A percentile compares a stretch with the other conserved stretches of the same genome.
Conservation (phyloP, 2,329 filamentous ascomycete species). For the Fusarium clavum region DNA sequence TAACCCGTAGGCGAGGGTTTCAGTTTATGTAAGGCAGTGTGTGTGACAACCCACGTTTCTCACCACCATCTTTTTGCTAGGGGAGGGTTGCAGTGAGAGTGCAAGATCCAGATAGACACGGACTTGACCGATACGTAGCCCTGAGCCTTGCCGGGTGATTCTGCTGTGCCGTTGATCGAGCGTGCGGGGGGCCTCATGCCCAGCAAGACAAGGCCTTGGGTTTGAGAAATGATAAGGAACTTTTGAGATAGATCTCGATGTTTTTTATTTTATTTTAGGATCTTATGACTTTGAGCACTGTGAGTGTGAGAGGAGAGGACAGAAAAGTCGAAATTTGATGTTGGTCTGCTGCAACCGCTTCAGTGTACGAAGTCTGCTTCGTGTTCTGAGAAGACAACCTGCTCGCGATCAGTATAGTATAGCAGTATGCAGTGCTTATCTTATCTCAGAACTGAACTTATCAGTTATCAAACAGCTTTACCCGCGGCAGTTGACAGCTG, state of each 20-base stretch:
- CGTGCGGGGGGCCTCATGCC: slow-evolving; percentile 19
- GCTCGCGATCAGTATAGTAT: not conserved
- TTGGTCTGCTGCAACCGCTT: not conserved
- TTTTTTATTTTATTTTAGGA: not conserved
- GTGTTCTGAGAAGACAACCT: too few relatives aligned
- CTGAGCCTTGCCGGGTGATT: slow-evolving; percentile 2
- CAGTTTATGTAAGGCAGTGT: slow-evolving; percentile 26
- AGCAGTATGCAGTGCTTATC: not conserved
- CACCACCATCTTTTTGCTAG: slow-evolving; percentile 11
- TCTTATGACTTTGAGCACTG: not conserved
- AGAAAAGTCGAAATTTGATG: not conserved
- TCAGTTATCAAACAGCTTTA: not conserved
- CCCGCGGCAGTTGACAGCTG: not conserved
- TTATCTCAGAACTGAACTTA: not conserved
- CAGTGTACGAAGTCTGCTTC: not conserved
- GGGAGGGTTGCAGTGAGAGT: slow-evolving; percentile 16
- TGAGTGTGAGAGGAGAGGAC: not conserved
- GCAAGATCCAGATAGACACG: slow-evolving; percentile 24
- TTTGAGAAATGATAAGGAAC: slow-evolving; percentile 9
- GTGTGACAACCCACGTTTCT: slow-evolving; percentile 21
- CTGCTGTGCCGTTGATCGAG: slow-evolving; percentile 22
- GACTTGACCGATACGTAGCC: slow-evolving; percentile 19
- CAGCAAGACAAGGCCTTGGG: not conserved
- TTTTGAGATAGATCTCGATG: slow-evolving; percentile 32
- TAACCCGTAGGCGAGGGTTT: slow-evolving; percentile 2